Evolutionary conservation across 192 early-diverging fungal species (phyloP).

Genomic region (Chytriomyces hyalinus): DNA sequence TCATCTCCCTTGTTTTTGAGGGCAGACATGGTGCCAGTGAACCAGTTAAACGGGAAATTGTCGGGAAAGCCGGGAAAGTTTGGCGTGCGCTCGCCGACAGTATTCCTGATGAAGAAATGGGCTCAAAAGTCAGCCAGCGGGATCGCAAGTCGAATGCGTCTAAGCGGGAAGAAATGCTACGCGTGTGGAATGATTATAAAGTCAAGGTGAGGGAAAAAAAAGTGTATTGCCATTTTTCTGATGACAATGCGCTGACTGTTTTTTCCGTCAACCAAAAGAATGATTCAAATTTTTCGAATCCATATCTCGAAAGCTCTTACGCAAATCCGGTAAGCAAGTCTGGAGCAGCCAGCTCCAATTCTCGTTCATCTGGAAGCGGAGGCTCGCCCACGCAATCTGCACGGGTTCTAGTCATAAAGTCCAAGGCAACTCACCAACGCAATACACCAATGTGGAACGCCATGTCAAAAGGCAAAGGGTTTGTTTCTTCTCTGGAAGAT

Average conservation of each 20-base stretch:
- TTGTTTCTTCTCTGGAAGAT: slow-evolving; percentile 34
- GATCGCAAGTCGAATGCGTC: slow-evolving; percentile 11
- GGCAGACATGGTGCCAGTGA: slow-evolving; percentile 20
- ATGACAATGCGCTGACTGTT: slow-evolving; percentile 30
- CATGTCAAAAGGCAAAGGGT: slow-evolving; percentile 31
- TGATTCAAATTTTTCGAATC: background rate
- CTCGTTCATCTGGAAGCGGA: background rate
- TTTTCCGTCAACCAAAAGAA: slow-evolving; percentile 7
- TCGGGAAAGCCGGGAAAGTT: slow-evolving; percentile 43
- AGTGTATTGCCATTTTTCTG: background rate
- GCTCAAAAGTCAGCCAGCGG: background rate
- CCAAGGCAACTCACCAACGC: slow-evolving; percentile 59
- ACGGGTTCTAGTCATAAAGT: slow-evolving; percentile 77
- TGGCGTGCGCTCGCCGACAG: slow-evolving; percentile 56
- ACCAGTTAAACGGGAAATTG: slow-evolving; percentile 36
- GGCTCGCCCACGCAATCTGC: slow-evolving; percentile 35
- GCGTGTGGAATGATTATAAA: slow-evolving; percentile 72
- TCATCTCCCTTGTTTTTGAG: slow-evolving; percentile 41
- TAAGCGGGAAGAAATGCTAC: slow-evolving; percentile 62
- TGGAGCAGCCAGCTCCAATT: slow-evolving; percentile 42
- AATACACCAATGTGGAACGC: slow-evolving; percentile 22
- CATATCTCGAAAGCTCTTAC: slow-evolving; percentile 13
- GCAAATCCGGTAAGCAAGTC: slow-evolving; percentile 40
- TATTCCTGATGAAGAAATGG: slow-evolving; percentile 38
- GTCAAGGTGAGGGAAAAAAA: slow-evolving; percentile 45